A percentile compares a stretch with the other conserved stretches of the same genome.
Conservation (phyloP, 345 rosid genomes). For the Passiflora organensis region DNA sequence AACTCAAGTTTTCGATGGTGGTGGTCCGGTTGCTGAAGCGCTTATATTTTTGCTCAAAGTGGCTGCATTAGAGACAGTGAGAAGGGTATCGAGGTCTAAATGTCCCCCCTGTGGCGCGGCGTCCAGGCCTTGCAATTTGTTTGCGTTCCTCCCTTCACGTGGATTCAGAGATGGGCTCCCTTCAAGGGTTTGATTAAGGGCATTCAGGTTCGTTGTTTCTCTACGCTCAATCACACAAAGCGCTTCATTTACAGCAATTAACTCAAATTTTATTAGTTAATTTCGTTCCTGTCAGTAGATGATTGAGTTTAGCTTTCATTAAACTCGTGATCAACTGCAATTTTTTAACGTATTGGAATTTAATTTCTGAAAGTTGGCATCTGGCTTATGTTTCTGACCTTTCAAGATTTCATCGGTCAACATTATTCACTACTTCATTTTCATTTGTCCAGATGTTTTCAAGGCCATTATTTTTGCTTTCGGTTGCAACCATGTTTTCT, state of each 20-base stretch:
- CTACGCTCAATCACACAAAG: neutral
- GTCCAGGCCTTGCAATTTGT: slow-evolving; percentile 75
- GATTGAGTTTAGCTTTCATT: too few species aligned
- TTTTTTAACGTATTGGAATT: too few species aligned
- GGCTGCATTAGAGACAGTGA: slow-evolving; percentile 68
- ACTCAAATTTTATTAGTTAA: too few species aligned
- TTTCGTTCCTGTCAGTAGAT: too few species aligned
- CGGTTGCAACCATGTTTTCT: slow-evolving; percentile 64
- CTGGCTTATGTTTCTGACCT: too few species aligned
- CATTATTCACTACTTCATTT: neutral
- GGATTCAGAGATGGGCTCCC: slow-evolving; percentile 83
- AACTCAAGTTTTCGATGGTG: slow-evolving; percentile 19
- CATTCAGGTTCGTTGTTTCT: slow-evolving; percentile 57
- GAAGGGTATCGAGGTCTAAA: slow-evolving; percentile 74
- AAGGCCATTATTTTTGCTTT: slow-evolving; percentile 71
- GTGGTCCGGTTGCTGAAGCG: slow-evolving; percentile 33
- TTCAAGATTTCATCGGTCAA: neutral
- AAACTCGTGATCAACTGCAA: too few species aligned
- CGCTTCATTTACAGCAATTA: too few species aligned
- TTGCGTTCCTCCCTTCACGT: slow-evolving; percentile 82
- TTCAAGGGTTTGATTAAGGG: slow-evolving; percentile 67
- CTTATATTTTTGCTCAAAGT: slow-evolving; percentile 76
- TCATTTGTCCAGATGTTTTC: slow-evolving; percentile 62
- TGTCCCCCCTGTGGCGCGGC: slow-evolving; percentile 73
- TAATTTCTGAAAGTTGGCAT: too few species aligned